phyloP scores from a whole-genome alignment of 192 early-diverging fungal species.

The Coemansia sp. region DNA sequence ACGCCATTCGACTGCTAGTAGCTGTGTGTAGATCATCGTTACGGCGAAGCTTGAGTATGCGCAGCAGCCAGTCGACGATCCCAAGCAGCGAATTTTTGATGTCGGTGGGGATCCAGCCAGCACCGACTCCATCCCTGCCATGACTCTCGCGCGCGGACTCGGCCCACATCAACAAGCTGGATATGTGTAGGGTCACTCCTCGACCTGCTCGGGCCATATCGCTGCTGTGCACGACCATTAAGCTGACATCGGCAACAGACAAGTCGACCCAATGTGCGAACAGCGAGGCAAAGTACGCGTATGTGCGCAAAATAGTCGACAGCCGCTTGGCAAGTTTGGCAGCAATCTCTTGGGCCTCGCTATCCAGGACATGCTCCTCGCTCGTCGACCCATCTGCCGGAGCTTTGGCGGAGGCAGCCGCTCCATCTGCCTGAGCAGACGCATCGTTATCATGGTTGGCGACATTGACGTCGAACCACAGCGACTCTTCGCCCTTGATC shows the following conservation, averaged over 20 bases:
- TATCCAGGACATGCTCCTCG: constrained; percentile 32
- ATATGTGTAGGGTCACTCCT: constrained; percentile 47
- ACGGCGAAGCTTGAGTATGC: constrained; percentile 19
- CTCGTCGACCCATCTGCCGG: not conserved
- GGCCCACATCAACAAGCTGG: constrained; percentile 46
- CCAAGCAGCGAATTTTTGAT: constrained; percentile 35
- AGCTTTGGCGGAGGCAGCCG: not conserved
- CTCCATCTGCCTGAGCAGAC: not conserved
- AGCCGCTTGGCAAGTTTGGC: constrained; percentile 43
- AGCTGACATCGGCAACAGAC: constrained; percentile 33
- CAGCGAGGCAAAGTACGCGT: constrained; percentile 50
- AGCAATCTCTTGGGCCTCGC: constrained; percentile 31
- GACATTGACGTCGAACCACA: constrained; percentile 30
- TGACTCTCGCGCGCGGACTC: constrained; percentile 46
- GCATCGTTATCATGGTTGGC: not conserved
- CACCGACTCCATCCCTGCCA: not conserved
- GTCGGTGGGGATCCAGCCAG: constrained; percentile 26
- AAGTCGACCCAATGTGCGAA: constrained; percentile 56
- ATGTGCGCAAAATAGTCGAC: constrained; percentile 48
- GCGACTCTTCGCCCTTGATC: constrained; percentile 7
- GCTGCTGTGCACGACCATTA: constrained; percentile 42
- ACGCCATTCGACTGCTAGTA: not conserved
- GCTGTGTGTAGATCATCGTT: constrained; percentile 8
- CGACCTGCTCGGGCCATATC: constrained; percentile 51
- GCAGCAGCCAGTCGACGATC: constrained; percentile 35